Evolutionary conservation across 345 rosid genomes (phyloP).

Genomic region (Eucalyptus cladocalyx): DNA sequence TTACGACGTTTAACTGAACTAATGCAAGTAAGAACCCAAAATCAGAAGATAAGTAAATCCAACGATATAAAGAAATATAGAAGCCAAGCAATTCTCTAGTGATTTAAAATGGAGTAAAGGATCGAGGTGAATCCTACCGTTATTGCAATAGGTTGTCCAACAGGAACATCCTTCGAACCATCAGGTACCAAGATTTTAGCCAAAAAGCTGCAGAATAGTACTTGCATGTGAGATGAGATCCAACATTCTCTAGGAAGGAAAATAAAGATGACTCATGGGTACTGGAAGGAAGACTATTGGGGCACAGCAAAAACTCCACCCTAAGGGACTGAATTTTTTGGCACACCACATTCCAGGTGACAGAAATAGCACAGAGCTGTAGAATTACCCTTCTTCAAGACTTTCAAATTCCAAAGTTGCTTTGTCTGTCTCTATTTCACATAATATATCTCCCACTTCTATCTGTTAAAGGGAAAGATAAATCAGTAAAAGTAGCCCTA

Average conservation of each 20-base stretch:
- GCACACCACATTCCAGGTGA: neutral
- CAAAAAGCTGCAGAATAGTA: slow-evolving; percentile 49
- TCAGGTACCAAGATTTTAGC: slow-evolving; percentile 80
- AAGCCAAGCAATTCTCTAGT: neutral
- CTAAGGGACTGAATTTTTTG: neutral
- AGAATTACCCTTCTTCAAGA: slow-evolving; percentile 89
- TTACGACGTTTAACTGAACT: neutral
- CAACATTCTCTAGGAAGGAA: neutral
- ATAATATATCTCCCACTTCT: slow-evolving; percentile 85
- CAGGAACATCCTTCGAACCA: slow-evolving; percentile 88
- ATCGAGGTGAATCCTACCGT: slow-evolving; percentile 31
- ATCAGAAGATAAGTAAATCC: neutral
- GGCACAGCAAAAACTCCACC: neutral
- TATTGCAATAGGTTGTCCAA: slow-evolving; percentile 83
- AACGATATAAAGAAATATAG: neutral
- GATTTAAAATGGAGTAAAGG: neutral
- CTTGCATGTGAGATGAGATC: neutral
- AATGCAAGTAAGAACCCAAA: neutral
- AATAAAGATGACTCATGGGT: neutral
- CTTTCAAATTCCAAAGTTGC: slow-evolving; percentile 90
- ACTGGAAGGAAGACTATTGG: neutral
- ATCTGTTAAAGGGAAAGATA: slow-evolving; percentile 42
- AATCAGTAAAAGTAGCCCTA: neutral
- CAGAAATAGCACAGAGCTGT: neutral
- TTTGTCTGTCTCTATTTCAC: slow-evolving; percentile 98